phyloP scores from a whole-genome alignment of 331 rosid species.

The Stylosanthes scabra region DNA sequence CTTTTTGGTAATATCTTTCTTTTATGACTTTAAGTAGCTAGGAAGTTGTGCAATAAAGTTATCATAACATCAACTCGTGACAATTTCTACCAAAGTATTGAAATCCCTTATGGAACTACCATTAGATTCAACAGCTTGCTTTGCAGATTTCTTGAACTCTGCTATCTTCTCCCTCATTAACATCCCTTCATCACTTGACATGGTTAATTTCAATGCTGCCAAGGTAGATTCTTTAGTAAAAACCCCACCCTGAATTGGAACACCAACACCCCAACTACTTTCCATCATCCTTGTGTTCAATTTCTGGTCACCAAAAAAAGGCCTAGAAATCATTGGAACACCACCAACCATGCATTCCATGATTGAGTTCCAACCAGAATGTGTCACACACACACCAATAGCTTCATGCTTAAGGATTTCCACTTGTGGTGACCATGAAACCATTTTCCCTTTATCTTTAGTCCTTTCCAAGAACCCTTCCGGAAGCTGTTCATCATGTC shows the following conservation, averaged over 20 bases:
- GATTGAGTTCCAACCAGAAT: constrained; percentile 83
- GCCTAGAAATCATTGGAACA: constrained; percentile 78
- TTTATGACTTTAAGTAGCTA: too few species aligned
- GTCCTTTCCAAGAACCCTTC: constrained; percentile 43
- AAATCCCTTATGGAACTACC: constrained; percentile 62
- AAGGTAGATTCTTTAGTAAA: constrained; percentile 44
- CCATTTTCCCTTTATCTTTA: constrained; percentile 52
- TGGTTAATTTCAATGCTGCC: constrained; percentile 36
- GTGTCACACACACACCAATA: constrained; percentile 64
- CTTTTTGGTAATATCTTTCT: too few species aligned
- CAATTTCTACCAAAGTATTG: constrained; percentile 42
- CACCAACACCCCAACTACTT: constrained; percentile 58
- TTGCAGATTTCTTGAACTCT: constrained; percentile 44
- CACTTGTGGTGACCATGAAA: constrained; percentile 79
- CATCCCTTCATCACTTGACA: constrained; percentile 49
- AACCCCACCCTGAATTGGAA: constrained; percentile 52
- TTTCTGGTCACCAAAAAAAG: constrained; percentile 70
- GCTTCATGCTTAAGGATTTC: constrained; percentile 56
- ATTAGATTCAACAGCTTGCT: constrained; percentile 37
- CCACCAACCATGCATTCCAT: constrained; percentile 72
- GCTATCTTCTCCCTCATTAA: constrained; percentile 53
- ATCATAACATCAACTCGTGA: constrained; percentile 17
- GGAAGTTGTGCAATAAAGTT: too few species aligned
- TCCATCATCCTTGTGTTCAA: constrained; percentile 54
- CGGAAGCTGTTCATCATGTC: constrained; percentile 46